Conservation (phyloP, 805 yeast genomes). For the Lachancea sp. region DNA sequence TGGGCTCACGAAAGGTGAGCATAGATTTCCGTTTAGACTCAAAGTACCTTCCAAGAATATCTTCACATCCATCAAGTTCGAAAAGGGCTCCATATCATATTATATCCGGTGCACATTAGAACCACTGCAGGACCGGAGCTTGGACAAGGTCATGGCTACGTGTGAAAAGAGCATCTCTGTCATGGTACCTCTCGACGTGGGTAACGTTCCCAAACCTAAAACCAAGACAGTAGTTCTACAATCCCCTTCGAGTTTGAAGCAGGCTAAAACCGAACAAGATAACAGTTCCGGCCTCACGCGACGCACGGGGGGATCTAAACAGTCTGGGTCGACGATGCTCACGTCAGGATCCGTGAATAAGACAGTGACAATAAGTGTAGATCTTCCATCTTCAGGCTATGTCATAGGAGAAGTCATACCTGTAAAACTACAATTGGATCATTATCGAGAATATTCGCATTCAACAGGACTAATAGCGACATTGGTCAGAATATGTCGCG, state of each 20-base stretch:
- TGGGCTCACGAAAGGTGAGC: slow-evolving; percentile 76
- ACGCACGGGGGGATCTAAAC: slow-evolving; percentile 19
- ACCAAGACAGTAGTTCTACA: slow-evolving; percentile 60
- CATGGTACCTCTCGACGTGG: slow-evolving; percentile 69
- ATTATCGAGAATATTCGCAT: slow-evolving; percentile 63
- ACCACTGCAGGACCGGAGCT: slow-evolving; percentile 13
- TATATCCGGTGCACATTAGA: slow-evolving; percentile 34
- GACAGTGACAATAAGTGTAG: slow-evolving; percentile 39
- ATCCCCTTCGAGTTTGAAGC: slow-evolving; percentile 37
- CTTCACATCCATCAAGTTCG: slow-evolving; percentile 72
- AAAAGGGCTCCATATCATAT: slow-evolving; percentile 76
- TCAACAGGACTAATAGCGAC: slow-evolving; percentile 73
- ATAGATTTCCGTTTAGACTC: slow-evolving; percentile 78
- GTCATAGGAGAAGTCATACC: slow-evolving; percentile 77
- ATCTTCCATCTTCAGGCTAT: slow-evolving; percentile 58
- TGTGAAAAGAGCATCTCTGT: slow-evolving; percentile 56
- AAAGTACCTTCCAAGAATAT: slow-evolving; percentile 70
- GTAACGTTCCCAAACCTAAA: slow-evolving; percentile 56
- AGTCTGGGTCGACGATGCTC: slow-evolving; percentile 15
- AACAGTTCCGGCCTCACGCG: slow-evolving; percentile 23
- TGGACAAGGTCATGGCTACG: slow-evolving; percentile 32
- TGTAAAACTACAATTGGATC: slow-evolving; percentile 57
- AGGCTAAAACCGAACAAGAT: slow-evolving; percentile 29
- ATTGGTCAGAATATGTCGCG: slow-evolving; percentile 70
- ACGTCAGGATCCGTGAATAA: slow-evolving; percentile 13